phyloP scores from a whole-genome alignment of 257 asterid species.

The Cinchona pubescens region DNA sequence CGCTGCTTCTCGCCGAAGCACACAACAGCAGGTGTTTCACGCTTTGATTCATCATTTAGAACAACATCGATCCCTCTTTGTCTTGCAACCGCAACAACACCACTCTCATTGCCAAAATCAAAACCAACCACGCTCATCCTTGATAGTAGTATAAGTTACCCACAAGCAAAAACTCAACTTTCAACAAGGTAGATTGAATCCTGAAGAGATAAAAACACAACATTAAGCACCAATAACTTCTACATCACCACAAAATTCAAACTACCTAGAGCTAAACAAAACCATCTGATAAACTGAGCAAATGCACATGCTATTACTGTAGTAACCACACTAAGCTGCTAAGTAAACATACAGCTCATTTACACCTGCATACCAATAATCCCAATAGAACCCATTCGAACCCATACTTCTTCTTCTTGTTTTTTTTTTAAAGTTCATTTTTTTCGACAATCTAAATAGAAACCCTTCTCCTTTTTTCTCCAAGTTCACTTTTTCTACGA shows the following conservation, averaged over 20 bases:
- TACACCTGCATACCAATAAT: neutral
- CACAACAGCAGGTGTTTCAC: constrained; percentile 86
- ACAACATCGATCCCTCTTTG: constrained; percentile 97
- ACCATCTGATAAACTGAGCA: neutral
- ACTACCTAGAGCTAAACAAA: neutral
- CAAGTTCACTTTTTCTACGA: too few relatives aligned
- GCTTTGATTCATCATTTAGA: constrained; percentile 88
- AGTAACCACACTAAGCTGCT: neutral
- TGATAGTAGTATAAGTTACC: constrained; percentile 19
- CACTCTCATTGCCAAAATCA: constrained; percentile 90
- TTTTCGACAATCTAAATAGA: neutral
- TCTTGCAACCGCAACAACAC: constrained; percentile 95
- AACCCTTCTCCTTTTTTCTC: neutral
- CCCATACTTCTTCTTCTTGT: too few relatives aligned
- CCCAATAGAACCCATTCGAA: neutral
- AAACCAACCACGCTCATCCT: constrained; percentile 98
- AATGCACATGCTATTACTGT: neutral
- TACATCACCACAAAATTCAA: neutral
- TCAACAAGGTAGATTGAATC: constrained; percentile 13
- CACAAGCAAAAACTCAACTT: constrained; percentile 12
- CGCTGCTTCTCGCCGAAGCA: constrained; percentile 96
- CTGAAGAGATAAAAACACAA: constrained; percentile 23
- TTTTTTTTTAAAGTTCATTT: too few relatives aligned
- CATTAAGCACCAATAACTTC: neutral
- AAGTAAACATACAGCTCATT: neutral